A percentile compares a stretch with the other conserved stretches of the same genome.
These are phyloP conservation scores for Geranium brycei DNA, from an alignment of 345 rosid genomes.

Conservation along the genomic window DNA sequence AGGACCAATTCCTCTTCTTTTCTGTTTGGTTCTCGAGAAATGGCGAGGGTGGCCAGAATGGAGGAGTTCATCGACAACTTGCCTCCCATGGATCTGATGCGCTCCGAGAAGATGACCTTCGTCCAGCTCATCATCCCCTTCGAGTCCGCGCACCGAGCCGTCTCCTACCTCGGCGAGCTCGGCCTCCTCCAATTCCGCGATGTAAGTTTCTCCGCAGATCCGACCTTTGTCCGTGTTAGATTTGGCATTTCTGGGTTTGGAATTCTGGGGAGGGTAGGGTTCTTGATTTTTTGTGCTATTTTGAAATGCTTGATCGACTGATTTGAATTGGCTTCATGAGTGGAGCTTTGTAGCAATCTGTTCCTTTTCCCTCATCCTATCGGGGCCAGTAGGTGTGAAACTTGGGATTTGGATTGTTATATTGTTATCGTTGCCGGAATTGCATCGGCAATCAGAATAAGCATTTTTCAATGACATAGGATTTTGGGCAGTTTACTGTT, in stretches of 20 bases:
- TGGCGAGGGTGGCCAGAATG: slow-evolving; percentile 12
- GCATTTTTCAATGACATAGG: not conserved
- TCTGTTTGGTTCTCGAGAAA: slow-evolving; percentile 16
- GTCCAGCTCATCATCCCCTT: slow-evolving; percentile 92
- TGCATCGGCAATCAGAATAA: not conserved
- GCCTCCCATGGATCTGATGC: slow-evolving; percentile 96
- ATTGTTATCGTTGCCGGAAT: not conserved
- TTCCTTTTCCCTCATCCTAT: no score
- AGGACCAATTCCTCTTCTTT: slow-evolving; percentile 2
- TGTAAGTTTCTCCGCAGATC: slow-evolving; percentile 14
- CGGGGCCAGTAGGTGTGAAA: not conserved
- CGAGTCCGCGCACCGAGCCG: slow-evolving; percentile 79
- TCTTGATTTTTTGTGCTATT: not conserved
- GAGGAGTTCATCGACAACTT: slow-evolving; percentile 52
- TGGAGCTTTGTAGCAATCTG: not conserved
- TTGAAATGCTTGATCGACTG: not conserved
- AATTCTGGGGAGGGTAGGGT: not conserved
- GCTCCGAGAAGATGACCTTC: slow-evolving; percentile 87
- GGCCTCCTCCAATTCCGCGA: slow-evolving; percentile 42
- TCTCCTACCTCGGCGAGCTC: slow-evolving; percentile 39
- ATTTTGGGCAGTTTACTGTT: not conserved
- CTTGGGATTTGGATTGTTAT: not conserved
- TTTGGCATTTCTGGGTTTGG: not conserved
- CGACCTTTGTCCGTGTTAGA: not conserved
- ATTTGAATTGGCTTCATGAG: not conserved